Evolutionary conservation across 2,329 filamentous ascomycete genomes (phyloP), one percentile per base, ranked within the genome.

Genomic region (Talaromyces funiculosus): DNA sequence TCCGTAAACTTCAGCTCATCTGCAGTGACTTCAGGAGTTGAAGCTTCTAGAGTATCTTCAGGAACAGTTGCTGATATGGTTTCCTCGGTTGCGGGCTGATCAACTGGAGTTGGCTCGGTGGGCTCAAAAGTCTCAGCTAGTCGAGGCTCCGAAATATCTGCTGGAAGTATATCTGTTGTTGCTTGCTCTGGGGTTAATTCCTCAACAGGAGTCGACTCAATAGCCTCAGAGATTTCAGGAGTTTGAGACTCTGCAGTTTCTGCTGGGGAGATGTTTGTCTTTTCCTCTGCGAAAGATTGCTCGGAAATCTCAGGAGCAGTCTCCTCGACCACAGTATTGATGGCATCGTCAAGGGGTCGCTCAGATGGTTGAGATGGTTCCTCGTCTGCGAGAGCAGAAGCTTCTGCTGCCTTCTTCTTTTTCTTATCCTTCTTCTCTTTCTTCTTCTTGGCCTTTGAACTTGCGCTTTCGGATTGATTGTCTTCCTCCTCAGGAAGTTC

Each of bases 361-460:
- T 40, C 42, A 20, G 59, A 20, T 55, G 49, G 22, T 18, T 60
- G 37, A 10, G 40, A 5, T 16, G 59, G 37, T 33, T 67, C 65
- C 14, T 65, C 67, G 49, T 69, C 71, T 59, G 66, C 63, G 7
- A 67, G 64, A 22, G 64, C 66, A 20, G 29, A 54, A 26, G 42
- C 12, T 43, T 58, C 54, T 1, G 49, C 20, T 3, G 60, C 47
- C 43, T 58, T 58, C 26, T 61, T 61, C 38, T 57, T 56, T 22
- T 54, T 61, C 47, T 54, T 70, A 65, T 58, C 67, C 45, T 68
- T 70, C 59, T 74, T 77, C 67, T 76, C 68, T 63, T 75, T 75
- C 61, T 74, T 75, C 10, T 61, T 61, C 60, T 71, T 75, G 60
- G 64, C 69, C 56, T 63, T 64, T 9, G 63, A 63, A 56, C 63